phyloP scores from a whole-genome alignment of 495 filamentous ascomycete genomes.

The Hypoxylon rickii region DNA sequence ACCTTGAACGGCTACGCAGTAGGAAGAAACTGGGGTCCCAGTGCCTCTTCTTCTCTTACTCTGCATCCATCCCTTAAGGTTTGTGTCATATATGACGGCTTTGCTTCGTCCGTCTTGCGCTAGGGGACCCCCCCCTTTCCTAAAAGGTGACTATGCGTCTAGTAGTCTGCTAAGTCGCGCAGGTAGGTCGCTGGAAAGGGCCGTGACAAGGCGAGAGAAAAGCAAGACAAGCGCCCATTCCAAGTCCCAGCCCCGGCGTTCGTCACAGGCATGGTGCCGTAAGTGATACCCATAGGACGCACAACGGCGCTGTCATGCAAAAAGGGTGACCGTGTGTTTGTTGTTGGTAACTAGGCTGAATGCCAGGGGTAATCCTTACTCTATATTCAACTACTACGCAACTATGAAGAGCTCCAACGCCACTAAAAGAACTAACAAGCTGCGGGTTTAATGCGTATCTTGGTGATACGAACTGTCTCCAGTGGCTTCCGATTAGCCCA shows the following conservation, averaged over 20 bases:
- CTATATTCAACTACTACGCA: not conserved
- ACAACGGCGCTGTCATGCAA: not conserved
- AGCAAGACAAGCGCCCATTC: not conserved
- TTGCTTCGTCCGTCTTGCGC: constrained; percentile 5
- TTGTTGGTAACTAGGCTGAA: not conserved
- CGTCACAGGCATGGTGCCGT: too few species aligned
- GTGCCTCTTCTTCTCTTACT: not conserved
- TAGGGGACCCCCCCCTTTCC: not conserved
- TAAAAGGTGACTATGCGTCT: not conserved
- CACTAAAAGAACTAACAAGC: constrained; percentile 1
- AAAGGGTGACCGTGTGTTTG: not conserved
- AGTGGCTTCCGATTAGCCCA: constrained; percentile 11
- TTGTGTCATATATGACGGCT: not conserved
- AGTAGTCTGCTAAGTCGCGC: too few species aligned
- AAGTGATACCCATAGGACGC: not conserved
- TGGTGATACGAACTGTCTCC: constrained; percentile 15
- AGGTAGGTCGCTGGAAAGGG: too few species aligned
- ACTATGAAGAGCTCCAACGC: not conserved
- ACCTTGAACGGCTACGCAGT: constrained; percentile 6
- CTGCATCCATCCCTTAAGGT: not conserved
- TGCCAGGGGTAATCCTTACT: constrained; percentile 2
- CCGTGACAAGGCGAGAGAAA: too few species aligned
- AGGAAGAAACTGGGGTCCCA: constrained; percentile 8
- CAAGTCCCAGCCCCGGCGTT: not conserved
- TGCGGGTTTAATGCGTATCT: not conserved